These are phyloP conservation scores for Trichoderma orchidacearum DNA, from an alignment of 495 filamentous ascomycete genomes.

Conservation along the genomic window DNA sequence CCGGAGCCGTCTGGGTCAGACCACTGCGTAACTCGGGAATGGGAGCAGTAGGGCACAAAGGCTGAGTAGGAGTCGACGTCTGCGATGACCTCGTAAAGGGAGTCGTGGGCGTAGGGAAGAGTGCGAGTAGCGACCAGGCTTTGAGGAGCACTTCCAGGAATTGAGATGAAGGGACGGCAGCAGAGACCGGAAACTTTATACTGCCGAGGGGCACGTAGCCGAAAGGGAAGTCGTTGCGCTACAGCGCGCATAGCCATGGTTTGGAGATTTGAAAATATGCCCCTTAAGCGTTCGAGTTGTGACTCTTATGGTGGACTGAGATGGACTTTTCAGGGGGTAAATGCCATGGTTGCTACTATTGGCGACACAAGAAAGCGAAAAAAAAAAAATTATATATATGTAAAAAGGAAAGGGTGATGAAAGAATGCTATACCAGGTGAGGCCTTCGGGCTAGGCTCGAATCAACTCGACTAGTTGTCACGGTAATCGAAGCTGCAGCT, in stretches of 20 bases:
- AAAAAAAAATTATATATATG: too few relatives aligned
- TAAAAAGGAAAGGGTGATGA: too few relatives aligned
- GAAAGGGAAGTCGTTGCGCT: background rate
- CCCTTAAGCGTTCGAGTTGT: background rate
- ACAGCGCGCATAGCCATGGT: background rate
- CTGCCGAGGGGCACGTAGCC: background rate
- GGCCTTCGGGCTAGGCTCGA: too few relatives aligned
- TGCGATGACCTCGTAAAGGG: constrained; percentile 70
- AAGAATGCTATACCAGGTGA: too few relatives aligned
- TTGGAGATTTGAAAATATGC: background rate
- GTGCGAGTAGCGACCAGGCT: constrained; percentile 58
- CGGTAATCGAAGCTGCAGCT: too few relatives aligned
- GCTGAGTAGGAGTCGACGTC: constrained; percentile 66
- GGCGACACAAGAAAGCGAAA: too few relatives aligned
- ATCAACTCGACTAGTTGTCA: too few relatives aligned
- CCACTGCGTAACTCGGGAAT: constrained; percentile 53
- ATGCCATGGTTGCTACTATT: too few relatives aligned
- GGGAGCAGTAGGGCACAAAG: constrained; percentile 79
- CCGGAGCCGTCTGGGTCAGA: constrained; percentile 17
- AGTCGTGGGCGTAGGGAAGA: constrained; percentile 59
- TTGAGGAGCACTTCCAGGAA: constrained; percentile 25
- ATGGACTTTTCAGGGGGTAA: too few relatives aligned
- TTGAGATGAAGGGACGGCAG: constrained; percentile 24
- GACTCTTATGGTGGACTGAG: background rate
- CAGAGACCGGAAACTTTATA: background rate